Evolutionary conservation across 2,329 filamentous ascomycete species (phyloP).

Genomic region (Hypoxylon sp.): DNA sequence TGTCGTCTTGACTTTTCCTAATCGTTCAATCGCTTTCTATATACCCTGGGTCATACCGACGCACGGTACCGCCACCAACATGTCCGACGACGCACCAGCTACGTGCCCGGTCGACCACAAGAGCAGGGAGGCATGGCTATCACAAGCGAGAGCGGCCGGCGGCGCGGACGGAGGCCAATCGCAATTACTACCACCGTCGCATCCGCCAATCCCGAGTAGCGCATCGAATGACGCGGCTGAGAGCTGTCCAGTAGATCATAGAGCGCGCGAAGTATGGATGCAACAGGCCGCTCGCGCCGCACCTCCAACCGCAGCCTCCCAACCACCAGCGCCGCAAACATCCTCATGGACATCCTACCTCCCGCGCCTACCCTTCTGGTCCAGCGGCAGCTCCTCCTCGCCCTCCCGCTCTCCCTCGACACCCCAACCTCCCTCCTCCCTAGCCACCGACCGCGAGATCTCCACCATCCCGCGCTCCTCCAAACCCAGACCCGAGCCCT

Average conservation of each 20-base stretch:
- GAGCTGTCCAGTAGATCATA: slow-evolving; percentile 76
- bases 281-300: slow-evolving; percentile 46
- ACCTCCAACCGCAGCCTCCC: slow-evolving; percentile 45
- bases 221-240: slow-evolving; percentile 47
- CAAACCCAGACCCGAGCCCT: slow-evolving; percentile 37
- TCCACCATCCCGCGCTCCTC: slow-evolving; percentile 81
- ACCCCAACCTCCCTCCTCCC: slow-evolving; percentile 45
- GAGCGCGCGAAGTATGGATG: slow-evolving; percentile 76
- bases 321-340: slow-evolving; percentile 52
- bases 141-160: slow-evolving; percentile 69
- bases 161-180: slow-evolving; percentile 49
- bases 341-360: slow-evolving; percentile 60
- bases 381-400: slow-evolving; percentile 45
- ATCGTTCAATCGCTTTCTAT: slow-evolving; percentile 15
- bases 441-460: slow-evolving; percentile 77
- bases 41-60: neutral
- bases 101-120: slow-evolving; percentile 92
- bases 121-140: slow-evolving; percentile 87
- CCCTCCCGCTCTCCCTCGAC: slow-evolving; percentile 21
- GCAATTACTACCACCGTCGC: slow-evolving; percentile 48
- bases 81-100: slow-evolving; percentile 48
- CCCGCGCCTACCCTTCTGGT: slow-evolving; percentile 58
- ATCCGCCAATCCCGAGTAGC: slow-evolving; percentile 40
- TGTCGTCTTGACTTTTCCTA: neutral
- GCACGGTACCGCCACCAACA: slow-evolving; percentile 7